Evolutionary conservation across 2,329 filamentous ascomycete species (phyloP), one percentile per base, ranked within the genome.

Genomic region (Leptosphaerulina australis): DNA sequence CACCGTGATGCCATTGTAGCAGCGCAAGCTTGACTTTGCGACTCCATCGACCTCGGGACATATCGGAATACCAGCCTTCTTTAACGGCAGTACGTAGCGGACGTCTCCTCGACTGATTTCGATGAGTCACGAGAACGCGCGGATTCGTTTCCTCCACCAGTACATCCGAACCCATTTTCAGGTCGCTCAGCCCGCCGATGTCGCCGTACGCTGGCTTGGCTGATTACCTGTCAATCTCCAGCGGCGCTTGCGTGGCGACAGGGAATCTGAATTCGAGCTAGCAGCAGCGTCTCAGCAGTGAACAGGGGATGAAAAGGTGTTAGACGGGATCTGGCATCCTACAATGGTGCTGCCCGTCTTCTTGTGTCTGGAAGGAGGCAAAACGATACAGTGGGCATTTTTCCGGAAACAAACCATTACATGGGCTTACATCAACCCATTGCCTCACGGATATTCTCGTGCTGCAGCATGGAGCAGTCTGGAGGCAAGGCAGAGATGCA

Each of bases 101-200:
- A 46, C 55, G 43, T 54, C n/a, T 25, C 18, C 59, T 62, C 52
- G 56, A 49, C 55, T 56, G 40, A 36, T 64, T 66, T 64, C 59
- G 55, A 67, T 69, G 66, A 68, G 69, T 73, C 69, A 72, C 66
- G 67, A 68, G 63, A 62, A 66, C 60, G 58, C 51, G 43, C 58
- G 55, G 53, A 48, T 60, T 50, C 47, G 38, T 59, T 58, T 55
- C 58, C 59, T 58, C 55, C 50, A 48, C 49, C 57, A 59, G 47
- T 52, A 33, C 55, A 38, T 41, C 50, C 50, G 37, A 51, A 39
- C n/a, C 46, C 47, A 46, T 44, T 44, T 39, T 41, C 51, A 56
- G 24, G 40, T 39, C 39, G 41, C 37, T 50, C 33, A 51, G 25
- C 47, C 43, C 60, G 67, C 70, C 70, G 69, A 72, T 70, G 63